phyloP scores from a whole-genome alignment of 116 monocot genomes.

The Iris pallida region DNA sequence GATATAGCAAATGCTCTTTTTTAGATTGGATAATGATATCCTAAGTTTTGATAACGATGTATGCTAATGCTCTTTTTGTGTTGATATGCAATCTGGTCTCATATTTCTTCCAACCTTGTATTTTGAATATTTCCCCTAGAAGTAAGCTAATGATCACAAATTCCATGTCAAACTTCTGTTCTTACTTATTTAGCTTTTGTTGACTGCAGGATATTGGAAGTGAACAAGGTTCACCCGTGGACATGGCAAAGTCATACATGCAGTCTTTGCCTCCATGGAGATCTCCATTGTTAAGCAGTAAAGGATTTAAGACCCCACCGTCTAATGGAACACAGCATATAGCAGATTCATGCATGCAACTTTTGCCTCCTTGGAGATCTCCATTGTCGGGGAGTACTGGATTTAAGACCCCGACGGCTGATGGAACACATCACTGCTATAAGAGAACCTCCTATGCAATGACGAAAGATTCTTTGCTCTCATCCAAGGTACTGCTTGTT shows the following conservation, averaged over 20 bases:
- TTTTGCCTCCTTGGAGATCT: conserved; percentile 73
- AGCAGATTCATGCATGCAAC: conserved; percentile 81
- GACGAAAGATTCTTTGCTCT: conserved; percentile 19
- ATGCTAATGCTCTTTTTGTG: no score
- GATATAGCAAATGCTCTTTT: no score
- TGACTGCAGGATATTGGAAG: conserved; percentile 31
- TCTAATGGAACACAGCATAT: conserved; percentile 23
- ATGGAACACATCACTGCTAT: conserved; percentile 15
- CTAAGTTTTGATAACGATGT: no score
- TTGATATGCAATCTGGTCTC: no score
- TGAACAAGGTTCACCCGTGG: conserved; percentile 58
- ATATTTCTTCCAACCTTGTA: no score
- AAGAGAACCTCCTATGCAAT: conserved; percentile 13
- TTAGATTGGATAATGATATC: no score
- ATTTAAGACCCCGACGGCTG: conserved; percentile 39
- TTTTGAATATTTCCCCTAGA: no score
- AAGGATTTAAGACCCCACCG: conserved; percentile 42
- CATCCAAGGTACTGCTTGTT: conserved; percentile 27
- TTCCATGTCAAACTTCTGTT: no score
- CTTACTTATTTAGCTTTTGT: conserved; percentile 9
- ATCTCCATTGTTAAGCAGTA: conserved; percentile 43
- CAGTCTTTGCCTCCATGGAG: conserved; percentile 68
- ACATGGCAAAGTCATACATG: conserved; percentile 87
- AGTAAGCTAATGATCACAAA: no score
- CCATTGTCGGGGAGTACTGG: conserved; percentile 36